These are phyloP conservation scores for Claviceps pusilla DNA, from an alignment of 2,329 filamentous ascomycete species.

Conservation along the genomic window DNA sequence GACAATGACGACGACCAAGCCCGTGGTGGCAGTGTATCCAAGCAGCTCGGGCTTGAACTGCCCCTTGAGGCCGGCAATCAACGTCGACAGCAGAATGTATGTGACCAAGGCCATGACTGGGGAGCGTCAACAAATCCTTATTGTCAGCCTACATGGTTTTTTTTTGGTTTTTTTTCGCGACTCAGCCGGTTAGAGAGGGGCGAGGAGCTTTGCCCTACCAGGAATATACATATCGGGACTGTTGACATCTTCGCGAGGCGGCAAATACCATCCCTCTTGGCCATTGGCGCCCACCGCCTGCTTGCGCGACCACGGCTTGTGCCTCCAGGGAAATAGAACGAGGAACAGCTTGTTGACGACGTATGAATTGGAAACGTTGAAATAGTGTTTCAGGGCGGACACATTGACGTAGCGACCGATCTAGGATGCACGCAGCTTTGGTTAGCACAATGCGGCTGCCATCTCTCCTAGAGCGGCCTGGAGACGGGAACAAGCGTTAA, in stretches of 20 bases:
- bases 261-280: slow-evolving; percentile 65
- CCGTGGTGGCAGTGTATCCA: slow-evolving; percentile 74
- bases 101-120: slow-evolving; percentile 87
- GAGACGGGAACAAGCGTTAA: neutral
- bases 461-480: neutral
- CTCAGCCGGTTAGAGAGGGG: neutral
- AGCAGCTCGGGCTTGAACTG: slow-evolving; percentile 90
- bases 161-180: too few relatives aligned
- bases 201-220: slow-evolving; percentile 17
- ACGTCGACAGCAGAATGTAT: slow-evolving; percentile 84
- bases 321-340: slow-evolving; percentile 93
- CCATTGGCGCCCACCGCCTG: slow-evolving; percentile 57
- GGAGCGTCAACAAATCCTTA: neutral
- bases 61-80: slow-evolving; percentile 77
- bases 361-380: slow-evolving; percentile 96
- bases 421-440: slow-evolving; percentile 14
- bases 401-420: slow-evolving; percentile 71
- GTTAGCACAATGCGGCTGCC: slow-evolving; percentile 7
- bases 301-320: slow-evolving; percentile 92
- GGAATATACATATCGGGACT: slow-evolving; percentile 99
- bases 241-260: slow-evolving; percentile 89
- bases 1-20: slow-evolving; percentile 65
- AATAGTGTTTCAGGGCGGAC: slow-evolving; percentile 91
- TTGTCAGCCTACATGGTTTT: slow-evolving; percentile 10
- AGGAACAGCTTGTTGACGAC: slow-evolving; percentile 86